Conservation (phyloP, 257 asterid genomes). For the Jacaranda mimosifolia region DNA sequence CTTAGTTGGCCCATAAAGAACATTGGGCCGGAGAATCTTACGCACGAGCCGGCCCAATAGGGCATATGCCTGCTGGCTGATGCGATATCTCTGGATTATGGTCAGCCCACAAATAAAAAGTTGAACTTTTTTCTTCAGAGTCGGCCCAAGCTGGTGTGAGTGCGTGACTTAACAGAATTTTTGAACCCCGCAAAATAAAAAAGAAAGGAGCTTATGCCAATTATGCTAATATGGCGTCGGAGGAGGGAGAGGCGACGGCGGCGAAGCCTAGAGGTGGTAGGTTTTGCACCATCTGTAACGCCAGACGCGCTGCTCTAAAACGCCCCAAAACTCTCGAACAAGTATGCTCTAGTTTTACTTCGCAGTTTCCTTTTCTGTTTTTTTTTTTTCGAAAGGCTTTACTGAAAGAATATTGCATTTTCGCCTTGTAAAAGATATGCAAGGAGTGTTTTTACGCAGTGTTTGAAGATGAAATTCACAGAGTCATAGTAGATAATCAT, state of each 20-base stretch:
- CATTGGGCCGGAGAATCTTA: too few relatives aligned
- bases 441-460: conserved; percentile 86
- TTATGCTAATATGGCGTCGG: conserved; percentile 40
- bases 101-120: too few relatives aligned
- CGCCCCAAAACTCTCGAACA: conserved; percentile 97
- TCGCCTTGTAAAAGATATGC: conserved; percentile 62
- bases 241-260: conserved; percentile 47
- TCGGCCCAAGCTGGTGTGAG: too few relatives aligned
- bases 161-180: neutral
- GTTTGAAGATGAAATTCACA: conserved; percentile 92
- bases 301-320: conserved; percentile 80
- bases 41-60: too few relatives aligned
- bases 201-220: neutral
- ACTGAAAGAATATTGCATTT: neutral
- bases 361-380: neutral
- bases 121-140: too few relatives aligned
- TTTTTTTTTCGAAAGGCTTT: neutral
- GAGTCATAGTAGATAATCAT: conserved; percentile 75
- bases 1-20: too few relatives aligned
- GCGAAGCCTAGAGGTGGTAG: conserved; percentile 63
- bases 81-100: too few relatives aligned
- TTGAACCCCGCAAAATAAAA: neutral
- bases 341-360: conserved; percentile 39
- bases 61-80: too few relatives aligned
- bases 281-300: conserved; percentile 69